Percentiles rank a stretch among this genome's conserved stretches.
phyloP scores from a whole-genome alignment of 1,284 basidiomycete species.

The Boletellus deceptivus region DNA sequence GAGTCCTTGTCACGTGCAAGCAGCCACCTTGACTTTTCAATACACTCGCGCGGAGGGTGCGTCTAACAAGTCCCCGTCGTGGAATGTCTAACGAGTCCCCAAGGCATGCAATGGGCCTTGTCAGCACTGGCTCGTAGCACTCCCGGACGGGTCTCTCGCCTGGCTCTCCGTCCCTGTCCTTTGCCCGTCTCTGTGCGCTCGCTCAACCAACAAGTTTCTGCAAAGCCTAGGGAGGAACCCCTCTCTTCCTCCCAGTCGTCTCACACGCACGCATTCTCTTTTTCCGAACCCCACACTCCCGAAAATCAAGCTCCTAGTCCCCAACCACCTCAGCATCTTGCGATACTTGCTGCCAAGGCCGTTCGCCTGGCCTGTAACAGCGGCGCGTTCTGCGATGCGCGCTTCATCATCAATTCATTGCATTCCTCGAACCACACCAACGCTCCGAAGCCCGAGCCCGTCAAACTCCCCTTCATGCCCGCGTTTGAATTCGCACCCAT shows the following conservation, averaged over 20 bases:
- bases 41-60: slow-evolving; percentile 10
- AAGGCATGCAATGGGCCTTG: slow-evolving; percentile 62
- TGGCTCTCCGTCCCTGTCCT: too few relatives aligned
- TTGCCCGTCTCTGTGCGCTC: neutral
- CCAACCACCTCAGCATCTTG: slow-evolving; percentile 3
- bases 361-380: slow-evolving; percentile 46
- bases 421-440: slow-evolving; percentile 39
- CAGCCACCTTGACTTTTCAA: neutral
- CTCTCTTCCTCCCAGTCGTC: too few relatives aligned
- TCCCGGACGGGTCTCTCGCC: slow-evolving; percentile 1
- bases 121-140: slow-evolving; percentile 43
- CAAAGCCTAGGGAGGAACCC: too few relatives aligned
- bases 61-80: slow-evolving; percentile 1
- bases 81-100: neutral
- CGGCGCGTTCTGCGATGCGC: slow-evolving; percentile 49
- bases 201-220: neutral
- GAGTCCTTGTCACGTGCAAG: slow-evolving; percentile 21
- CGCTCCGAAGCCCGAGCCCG: slow-evolving; percentile 10
- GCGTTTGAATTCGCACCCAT: slow-evolving; percentile 40
- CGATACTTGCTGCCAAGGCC: slow-evolving; percentile 52
- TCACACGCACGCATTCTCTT: neutral
- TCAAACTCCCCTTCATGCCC: slow-evolving; percentile 29
- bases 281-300: neutral
- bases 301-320: neutral
- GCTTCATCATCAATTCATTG: slow-evolving; percentile 57